Evolutionary conservation across 495 filamentous ascomycete species (phyloP), one percentile per base, ranked within the genome.

Genomic region (Trichoderma reesei): DNA sequence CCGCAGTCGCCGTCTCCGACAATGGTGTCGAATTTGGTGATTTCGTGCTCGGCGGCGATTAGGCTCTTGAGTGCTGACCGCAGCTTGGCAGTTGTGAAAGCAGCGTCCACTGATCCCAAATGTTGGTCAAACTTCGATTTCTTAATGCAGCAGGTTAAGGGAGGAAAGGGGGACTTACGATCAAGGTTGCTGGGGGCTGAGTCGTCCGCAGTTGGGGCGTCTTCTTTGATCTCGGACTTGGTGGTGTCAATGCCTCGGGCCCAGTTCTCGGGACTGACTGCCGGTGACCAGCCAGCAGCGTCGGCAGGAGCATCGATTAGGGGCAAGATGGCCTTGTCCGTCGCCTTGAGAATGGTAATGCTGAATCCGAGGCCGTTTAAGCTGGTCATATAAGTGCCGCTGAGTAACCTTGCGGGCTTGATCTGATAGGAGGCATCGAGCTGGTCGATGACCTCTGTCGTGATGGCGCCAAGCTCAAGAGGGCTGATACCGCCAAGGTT

Each of bases 1-100:
- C 94, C 94, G 74, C 94, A 98, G 76, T 98, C 94, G 44, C 94
- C 94, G 72, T 98, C 94, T 61, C 94, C 94, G 60, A 96, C 91
- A 37, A 95, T 83, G 2, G 90, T 95, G 71, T 98, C 94, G 72
- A 86, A 97, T 63, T 81, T 86, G 8, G 94, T 97, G 39, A 97
- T 83, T 64, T 92, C 85, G 2, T 89, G 85, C 70, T 98, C 94
- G 1, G 84, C 89, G 0, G 76, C 80, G 65, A 96, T 88, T 51
- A 98, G 72, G 54, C 79, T 79, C 61, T 88, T 75, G 13, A 96
- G 79, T 3, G 83, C 93, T n/a, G 80, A 72, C 26, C 74, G 75
- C 6, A 98, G 76, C 14, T 81, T 81, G 44, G 80, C 78, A 67
- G 82, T 85, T 16, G 90, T 79, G 7, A 76, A 66, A 41, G 66